Conservation (phyloP, 2,329 filamentous ascomycete genomes). For the Hypocrella siamensis region DNA sequence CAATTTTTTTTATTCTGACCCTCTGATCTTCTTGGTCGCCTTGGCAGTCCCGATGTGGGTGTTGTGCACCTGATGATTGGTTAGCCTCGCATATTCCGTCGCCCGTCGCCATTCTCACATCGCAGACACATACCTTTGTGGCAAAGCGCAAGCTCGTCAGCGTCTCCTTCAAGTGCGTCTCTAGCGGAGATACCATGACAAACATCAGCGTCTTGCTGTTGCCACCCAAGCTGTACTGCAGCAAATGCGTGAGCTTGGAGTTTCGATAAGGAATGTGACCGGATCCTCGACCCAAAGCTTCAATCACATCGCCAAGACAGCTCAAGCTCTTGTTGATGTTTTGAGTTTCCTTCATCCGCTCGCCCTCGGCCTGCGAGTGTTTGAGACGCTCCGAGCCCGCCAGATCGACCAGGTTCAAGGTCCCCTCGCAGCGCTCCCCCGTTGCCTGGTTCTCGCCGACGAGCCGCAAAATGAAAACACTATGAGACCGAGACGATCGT, state of each 20-base stretch:
- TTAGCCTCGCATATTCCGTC: slow-evolving; percentile 5
- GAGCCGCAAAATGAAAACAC: slow-evolving; percentile 83
- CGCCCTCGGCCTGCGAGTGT: slow-evolving; percentile 73
- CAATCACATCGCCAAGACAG: slow-evolving; percentile 87
- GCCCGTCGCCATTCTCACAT: background rate
- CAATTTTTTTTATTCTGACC: slow-evolving; percentile 10
- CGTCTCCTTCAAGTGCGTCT: slow-evolving; percentile 82
- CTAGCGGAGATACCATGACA: slow-evolving; percentile 89
- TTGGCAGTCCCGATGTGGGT: slow-evolving; percentile 86
- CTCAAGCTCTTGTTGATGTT: slow-evolving; percentile 94
- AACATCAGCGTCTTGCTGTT: slow-evolving; percentile 99
- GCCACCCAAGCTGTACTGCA: slow-evolving; percentile 87
- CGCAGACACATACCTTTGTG: slow-evolving; percentile 52
- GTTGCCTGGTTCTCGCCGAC: slow-evolving; percentile 56
- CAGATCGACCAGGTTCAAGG: slow-evolving; percentile 87
- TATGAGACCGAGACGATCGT: slow-evolving; percentile 85
- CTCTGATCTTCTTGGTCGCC: slow-evolving; percentile 47
- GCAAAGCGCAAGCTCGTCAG: slow-evolving; percentile 91
- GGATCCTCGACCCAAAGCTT: slow-evolving; percentile 72
- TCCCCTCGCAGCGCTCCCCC: slow-evolving; percentile 76
- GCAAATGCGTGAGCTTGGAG: slow-evolving; percentile 87
- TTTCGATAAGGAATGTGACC: slow-evolving; percentile 87
- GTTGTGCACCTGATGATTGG: slow-evolving; percentile 49
- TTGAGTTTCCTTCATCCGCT: slow-evolving; percentile 82
- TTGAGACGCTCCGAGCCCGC: slow-evolving; percentile 86